These are phyloP conservation scores for Incumbomyces lentus DNA, from an alignment of 2,329 filamentous ascomycete species.

Conservation along the genomic window DNA sequence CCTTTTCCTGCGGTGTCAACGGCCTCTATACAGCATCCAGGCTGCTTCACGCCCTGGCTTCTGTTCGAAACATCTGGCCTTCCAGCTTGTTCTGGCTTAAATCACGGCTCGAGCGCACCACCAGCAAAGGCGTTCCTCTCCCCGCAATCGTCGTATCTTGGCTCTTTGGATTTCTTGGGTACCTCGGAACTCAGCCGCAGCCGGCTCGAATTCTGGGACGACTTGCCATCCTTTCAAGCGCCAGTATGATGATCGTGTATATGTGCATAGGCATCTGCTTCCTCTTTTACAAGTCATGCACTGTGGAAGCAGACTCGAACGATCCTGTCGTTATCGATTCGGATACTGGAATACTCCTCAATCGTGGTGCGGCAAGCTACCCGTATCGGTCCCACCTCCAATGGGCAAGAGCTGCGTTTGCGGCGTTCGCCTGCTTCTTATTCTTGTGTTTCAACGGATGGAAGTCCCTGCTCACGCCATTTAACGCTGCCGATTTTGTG, in stretches of 20 bases:
- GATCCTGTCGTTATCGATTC: constrained; percentile 3
- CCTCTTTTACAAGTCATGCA: constrained; percentile 5
- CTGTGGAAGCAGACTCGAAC: not conserved
- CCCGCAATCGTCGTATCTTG: constrained; percentile 29
- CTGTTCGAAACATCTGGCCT: constrained; percentile 24
- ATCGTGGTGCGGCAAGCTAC: constrained; percentile 1
- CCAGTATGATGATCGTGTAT: constrained; percentile 5
- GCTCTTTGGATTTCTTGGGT: constrained; percentile 28
- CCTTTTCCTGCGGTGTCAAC: constrained; percentile 33
- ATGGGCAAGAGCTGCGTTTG: constrained; percentile 2
- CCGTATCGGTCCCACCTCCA: constrained; percentile 5
- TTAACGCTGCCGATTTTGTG: constrained; percentile 26
- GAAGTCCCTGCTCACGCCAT: not conserved
- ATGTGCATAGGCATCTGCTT: constrained; percentile 2
- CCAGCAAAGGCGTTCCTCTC: constrained; percentile 28
- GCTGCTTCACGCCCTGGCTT: constrained; percentile 34
- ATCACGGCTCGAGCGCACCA: constrained; percentile 27
- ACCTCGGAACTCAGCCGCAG: not conserved
- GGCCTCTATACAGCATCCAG: constrained; percentile 34
- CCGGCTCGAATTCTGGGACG: constrained; percentile 4
- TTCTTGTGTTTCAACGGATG: constrained; percentile 5
- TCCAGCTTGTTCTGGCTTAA: constrained; percentile 22
- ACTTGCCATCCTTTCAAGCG: not conserved
- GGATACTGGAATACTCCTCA: not conserved
- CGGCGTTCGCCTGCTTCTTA: not conserved